Conservation (phyloP, 108 stramenopile genomes). For the Conticribra weissflogii region DNA sequence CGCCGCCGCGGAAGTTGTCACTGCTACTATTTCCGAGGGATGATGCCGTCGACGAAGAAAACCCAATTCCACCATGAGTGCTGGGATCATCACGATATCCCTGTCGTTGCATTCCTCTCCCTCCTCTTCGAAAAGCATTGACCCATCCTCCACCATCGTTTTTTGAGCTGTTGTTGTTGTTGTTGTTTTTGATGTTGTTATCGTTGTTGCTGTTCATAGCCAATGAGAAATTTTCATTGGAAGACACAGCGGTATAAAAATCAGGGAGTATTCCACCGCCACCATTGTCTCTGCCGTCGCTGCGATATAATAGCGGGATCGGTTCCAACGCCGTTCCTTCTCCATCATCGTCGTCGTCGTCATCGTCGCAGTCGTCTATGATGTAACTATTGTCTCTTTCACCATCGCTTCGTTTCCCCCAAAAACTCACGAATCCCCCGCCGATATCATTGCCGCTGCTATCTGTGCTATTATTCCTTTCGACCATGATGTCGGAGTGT, state of each 20-base stretch:
- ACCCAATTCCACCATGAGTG: too few relatives aligned
- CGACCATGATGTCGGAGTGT: neutral
- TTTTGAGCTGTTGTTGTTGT: neutral
- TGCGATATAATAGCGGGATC: conserved; percentile 15
- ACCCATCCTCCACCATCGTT: neutral
- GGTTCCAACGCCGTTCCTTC: conserved; percentile 10
- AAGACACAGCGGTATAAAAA: neutral
- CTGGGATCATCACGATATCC: neutral
- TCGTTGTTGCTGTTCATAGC: too few relatives aligned
- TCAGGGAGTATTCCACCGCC: neutral
- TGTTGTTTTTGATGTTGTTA: neutral
- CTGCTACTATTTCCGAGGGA: neutral
- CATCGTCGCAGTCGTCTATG: neutral
- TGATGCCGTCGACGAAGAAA: too few relatives aligned
- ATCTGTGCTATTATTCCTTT: neutral
- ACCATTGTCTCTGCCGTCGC: neutral
- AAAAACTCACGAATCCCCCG: too few relatives aligned
- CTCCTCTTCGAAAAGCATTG: neutral
- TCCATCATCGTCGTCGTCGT: conserved; percentile 5
- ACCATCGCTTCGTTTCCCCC: too few relatives aligned
- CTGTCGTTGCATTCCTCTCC: neutral
- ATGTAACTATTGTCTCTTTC: neutral
- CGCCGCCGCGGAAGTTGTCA: neutral
- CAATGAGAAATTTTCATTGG: neutral
- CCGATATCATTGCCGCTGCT: neutral